Percentiles rank a stretch among this genome's conserved stretches.
Conservation (phyloP, 2,329 filamentous ascomycete species). For the Botrytis cinerea region DNA sequence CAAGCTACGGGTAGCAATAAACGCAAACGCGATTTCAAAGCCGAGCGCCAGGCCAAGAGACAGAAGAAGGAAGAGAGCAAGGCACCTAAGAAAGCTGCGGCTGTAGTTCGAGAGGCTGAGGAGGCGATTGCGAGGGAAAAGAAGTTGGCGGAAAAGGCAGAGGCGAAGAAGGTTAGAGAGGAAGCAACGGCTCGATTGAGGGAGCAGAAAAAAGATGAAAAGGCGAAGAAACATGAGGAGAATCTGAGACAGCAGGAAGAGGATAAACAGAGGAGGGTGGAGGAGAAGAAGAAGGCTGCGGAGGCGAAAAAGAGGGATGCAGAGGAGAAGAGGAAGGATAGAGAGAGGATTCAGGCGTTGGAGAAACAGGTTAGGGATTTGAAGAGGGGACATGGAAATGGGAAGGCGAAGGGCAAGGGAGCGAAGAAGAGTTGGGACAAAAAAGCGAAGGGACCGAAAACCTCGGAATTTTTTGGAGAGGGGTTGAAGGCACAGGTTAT, state of each 20-base stretch:
- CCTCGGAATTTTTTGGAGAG: conserved; percentile 16
- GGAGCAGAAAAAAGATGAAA: neutral
- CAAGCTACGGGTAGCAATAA: conserved; percentile 10
- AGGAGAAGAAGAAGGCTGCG: neutral
- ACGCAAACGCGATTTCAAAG: conserved; percentile 19
- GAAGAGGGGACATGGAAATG: conserved; percentile 5
- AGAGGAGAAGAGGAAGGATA: neutral
- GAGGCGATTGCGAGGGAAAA: conserved; percentile 4
- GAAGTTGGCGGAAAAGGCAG: neutral
- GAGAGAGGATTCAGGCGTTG: conserved; percentile 4
- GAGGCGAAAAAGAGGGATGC: neutral
- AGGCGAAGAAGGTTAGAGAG: neutral
- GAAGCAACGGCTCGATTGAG: neutral
- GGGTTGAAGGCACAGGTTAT: neutral
- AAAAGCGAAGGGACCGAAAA: conserved; percentile 15
- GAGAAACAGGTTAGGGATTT: conserved; percentile 14
- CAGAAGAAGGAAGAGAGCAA: conserved; percentile 2
- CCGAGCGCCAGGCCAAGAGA: conserved; percentile 20
- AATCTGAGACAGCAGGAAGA: conserved; percentile 1
- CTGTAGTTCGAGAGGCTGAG: neutral
- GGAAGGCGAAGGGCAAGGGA: neutral
- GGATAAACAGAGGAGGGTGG: conserved; percentile 2
- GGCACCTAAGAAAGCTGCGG: conserved; percentile 10
- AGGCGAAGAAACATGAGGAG: neutral
- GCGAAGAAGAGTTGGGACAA: neutral